Conservation (phyloP, 768 basidiomycete species). For the Xerocomellus amylosporus region DNA sequence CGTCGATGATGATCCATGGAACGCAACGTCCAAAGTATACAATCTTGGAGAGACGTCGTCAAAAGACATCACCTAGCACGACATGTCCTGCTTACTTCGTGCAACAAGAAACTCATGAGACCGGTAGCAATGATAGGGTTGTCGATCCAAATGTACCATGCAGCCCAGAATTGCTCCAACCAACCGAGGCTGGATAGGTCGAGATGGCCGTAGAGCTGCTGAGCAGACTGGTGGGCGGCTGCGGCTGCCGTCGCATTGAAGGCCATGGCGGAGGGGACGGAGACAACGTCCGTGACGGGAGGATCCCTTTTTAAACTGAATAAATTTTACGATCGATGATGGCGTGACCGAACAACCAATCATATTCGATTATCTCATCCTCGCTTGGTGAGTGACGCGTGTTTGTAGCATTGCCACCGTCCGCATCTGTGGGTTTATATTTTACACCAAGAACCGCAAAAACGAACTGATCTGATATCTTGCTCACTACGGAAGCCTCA, state of each 20-base stretch:
- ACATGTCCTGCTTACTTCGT: slow-evolving; percentile 65
- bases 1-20: slow-evolving; percentile 95
- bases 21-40: slow-evolving; percentile 96
- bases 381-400: no score
- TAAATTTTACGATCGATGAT: slow-evolving; percentile 15
- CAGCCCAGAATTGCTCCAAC: slow-evolving; percentile 78
- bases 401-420: no score
- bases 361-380: slow-evolving; percentile 21
- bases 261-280: slow-evolving; percentile 34
- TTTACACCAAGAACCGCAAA: no score
- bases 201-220: slow-evolving; percentile 51
- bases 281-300: neutral
- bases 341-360: slow-evolving; percentile 32
- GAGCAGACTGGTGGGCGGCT: slow-evolving; percentile 29
- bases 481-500: no score
- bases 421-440: no score
- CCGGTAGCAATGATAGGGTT: slow-evolving; percentile 94
- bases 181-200: slow-evolving; percentile 62
- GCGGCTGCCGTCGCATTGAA: slow-evolving; percentile 39
- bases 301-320: slow-evolving; percentile 4
- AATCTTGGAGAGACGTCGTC: slow-evolving; percentile 45
- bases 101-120: slow-evolving; percentile 86
- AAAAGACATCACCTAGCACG: neutral
- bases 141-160: slow-evolving; percentile 83
- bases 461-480: no score